Base-by-base conservation (phyloP, 1,284 basidiomycete species). In the Leccinum subspadiceum region DNA sequence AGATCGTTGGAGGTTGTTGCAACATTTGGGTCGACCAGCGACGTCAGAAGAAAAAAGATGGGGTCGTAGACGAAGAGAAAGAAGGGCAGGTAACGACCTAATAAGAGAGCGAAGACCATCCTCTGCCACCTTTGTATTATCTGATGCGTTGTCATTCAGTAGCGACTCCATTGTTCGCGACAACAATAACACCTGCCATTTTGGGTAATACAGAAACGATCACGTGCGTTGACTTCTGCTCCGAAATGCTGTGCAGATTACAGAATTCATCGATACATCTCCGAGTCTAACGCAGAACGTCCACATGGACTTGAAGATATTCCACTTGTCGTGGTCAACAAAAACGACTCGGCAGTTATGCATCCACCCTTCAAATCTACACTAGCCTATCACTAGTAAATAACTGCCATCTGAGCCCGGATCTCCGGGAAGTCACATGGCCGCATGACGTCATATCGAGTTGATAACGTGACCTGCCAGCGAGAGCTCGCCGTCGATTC, bases 1-100 rank as follows among this genome's bases (percentile, higher is more conserved):
- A 76, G 73, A 76, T 78, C 67, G 73, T 74, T 60, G 68, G 57
- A 56, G 68, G 66, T 53, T 22, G 24, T 6, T 67, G 67, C 56
- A 69, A 66, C 77, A 80, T 77, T 64, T 59, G 65, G 61, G 67
- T 83, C 81, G 81, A 62, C 81, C 81, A 73, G 81, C 81, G 81
- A 83, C 81, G 70, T 67, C 54, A 24, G 48, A 60, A 66, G 64
- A 65, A 58, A 63, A 51, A 53, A 64, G 62, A 56, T 5, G 51
- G 57, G 60, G 65, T 67, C 69, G 71, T 70, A 67, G 66, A 71
- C 55, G 60, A 62, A 67, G 66, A 66, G 58, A 63, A 58, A 46
- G 60, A 61, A 66, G 58, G 57, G 56, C 17, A 58, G 58, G 59
- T 5, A 49, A 49, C 37, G 46, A 56, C 58, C 69, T 60, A 54